Percentiles rank a stretch among this genome's conserved stretches.
Evolutionary conservation across 805 yeast species (phyloP).

Genomic region (Saturnispora dispora): DNA sequence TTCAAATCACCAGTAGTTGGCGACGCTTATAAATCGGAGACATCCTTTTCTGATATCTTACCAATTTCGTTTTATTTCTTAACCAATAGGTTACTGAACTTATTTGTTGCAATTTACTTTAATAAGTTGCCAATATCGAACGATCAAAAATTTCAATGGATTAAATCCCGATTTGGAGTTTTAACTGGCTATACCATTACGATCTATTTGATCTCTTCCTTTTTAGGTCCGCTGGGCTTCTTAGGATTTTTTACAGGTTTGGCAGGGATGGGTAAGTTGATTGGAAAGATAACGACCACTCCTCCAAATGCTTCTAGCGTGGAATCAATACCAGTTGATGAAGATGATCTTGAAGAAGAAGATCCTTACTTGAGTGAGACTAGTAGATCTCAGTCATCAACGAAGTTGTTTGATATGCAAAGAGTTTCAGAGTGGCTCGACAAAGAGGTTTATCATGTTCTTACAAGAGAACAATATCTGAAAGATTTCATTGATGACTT

Average conservation of each 20-base stretch:
- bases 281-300: slow-evolving; percentile 1
- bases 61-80: neutral
- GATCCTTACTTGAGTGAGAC: neutral
- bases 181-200: slow-evolving; percentile 35
- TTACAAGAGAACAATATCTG: slow-evolving; percentile 1
- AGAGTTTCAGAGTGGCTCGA: slow-evolving; percentile 10
- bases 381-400: slow-evolving; percentile 6
- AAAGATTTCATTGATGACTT: slow-evolving; percentile 5
- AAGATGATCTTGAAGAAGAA: neutral
- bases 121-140: slow-evolving; percentile 3
- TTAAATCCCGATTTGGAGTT: slow-evolving; percentile 45
- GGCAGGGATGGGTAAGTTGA: slow-evolving; percentile 2
- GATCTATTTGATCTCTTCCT: slow-evolving; percentile 26
- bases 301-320: neutral
- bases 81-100: neutral
- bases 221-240: slow-evolving; percentile 7
- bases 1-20: slow-evolving; percentile 2
- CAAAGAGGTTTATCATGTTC: neutral
- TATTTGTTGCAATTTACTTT: slow-evolving; percentile 1
- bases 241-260: slow-evolving; percentile 1
- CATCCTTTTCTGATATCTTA: neutral
- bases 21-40: neutral
- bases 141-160: slow-evolving; percentile 20
- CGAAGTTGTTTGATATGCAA: slow-evolving; percentile 8
- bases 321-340: neutral